Base-by-base conservation (phyloP, 1,284 basidiomycete genomes). In the Bjerkandera adusta region DNA sequence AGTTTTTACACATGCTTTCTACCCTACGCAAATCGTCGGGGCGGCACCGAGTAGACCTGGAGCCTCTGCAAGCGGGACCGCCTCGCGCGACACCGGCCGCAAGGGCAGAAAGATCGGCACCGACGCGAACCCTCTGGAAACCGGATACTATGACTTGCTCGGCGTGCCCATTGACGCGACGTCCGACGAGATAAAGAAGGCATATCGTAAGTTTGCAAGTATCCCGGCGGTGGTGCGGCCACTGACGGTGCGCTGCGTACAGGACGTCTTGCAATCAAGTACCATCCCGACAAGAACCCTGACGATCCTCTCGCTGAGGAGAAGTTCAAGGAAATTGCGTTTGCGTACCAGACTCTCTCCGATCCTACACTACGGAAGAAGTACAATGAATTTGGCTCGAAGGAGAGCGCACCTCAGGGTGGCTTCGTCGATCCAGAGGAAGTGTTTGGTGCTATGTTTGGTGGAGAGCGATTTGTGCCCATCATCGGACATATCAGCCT, bases 401-500 rank as follows among this genome's bases (percentile, higher is more conserved):
- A 89, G 64, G 88, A 89, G 66, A 84, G 79, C 48, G 80, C 83
- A 2, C 86, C 88, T 0, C 87, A 90, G 50, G 87, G 86, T 35
- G 88, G 88, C 2, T 76, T 69, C 49, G 74, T 83, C 39, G 85
- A 89, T 61, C 85, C 86, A 1, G 86, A 89, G 64, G 93, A 96
- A 62, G 90, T 98, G 34, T 98, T 99, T 65, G 85, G 89, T 1
- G 89, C 88, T 20, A 90, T 97, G 61, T 97, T 97, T 60, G 94
- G 91, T 41, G 91, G 91, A 1, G 89, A 92, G 36, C 71, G 85
- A 12, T 94, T 93, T 63, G 67, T 83, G 36, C 84, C 89, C 2
- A 89, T 93, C 60, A 92, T 92, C 56, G 89, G 89, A 8, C 76
- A 84, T 45, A 87, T 92, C 57, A 89, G 85, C 45, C 71, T 93